These are phyloP conservation scores for Circinella umbellata DNA, from an alignment of 371 early-diverging fungal genomes.

Conservation along the genomic window DNA sequence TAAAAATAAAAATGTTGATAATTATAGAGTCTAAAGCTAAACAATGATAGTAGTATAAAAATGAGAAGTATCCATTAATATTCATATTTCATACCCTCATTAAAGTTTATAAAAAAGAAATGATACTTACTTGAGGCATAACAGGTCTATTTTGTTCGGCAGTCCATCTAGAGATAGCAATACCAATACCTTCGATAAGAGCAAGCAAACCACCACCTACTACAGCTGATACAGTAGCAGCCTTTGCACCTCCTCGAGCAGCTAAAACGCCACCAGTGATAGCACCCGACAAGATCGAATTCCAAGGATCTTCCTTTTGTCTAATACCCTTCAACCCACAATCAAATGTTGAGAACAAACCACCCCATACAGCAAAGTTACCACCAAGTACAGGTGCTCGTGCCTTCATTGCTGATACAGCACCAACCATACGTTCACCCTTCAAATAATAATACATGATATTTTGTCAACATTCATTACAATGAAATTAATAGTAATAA, in stretches of 20 bases:
- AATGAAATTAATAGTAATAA: too few relatives aligned
- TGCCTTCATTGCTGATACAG: slow-evolving; percentile 88
- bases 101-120: too few relatives aligned
- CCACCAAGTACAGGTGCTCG: slow-evolving; percentile 95
- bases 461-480: background rate
- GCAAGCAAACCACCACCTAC: slow-evolving; percentile 93
- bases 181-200: slow-evolving; percentile 93
- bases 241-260: slow-evolving; percentile 88
- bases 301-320: slow-evolving; percentile 98
- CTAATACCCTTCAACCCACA: slow-evolving; percentile 90
- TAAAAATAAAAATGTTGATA: background rate
- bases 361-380: slow-evolving; percentile 99
- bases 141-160: slow-evolving; percentile 66
- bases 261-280: slow-evolving; percentile 95
- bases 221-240: slow-evolving; percentile 83
- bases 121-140: slow-evolving; percentile 56
- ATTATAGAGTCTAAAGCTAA: background rate
- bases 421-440: slow-evolving; percentile 91
- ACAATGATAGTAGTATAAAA: background rate
- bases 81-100: too few relatives aligned
- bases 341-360: slow-evolving; percentile 95
- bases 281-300: slow-evolving; percentile 89
- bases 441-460: slow-evolving; percentile 23
- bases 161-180: slow-evolving; percentile 68
- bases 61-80: too few relatives aligned